Base-by-base conservation (phyloP, 371 early-diverging fungal genomes). In the Syncephalastrum contaminatum region DNA sequence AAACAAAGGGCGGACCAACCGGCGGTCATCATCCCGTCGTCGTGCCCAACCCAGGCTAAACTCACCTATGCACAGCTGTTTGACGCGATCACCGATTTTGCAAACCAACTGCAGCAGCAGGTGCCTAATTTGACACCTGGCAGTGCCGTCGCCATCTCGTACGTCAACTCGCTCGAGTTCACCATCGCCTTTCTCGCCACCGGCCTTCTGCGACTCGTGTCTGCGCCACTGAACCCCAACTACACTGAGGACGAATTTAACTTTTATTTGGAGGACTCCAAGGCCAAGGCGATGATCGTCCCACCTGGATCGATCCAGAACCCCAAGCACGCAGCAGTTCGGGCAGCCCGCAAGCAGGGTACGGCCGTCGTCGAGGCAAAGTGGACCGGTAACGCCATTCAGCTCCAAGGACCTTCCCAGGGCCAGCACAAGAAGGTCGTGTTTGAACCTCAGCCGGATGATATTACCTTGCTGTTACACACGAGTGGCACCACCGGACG, bases 401-500 rank as follows among this genome's bases (percentile, higher is more conserved):
- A 75, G 13, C 54, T 77, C 15, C 53, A 65, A 20, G 63, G 63
- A 13, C 51, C 51, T n/a, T 21, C 25, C n/a, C 15, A 14, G 44
- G 51, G 12, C 44, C 48, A n/a, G 5, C 20, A 42, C 20, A 47
- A 16, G 16, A 48, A 20, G 18, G 30, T 54, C 7, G 51, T 39
- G 2, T 63, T 76, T 25, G 24, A 57, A 44, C 82, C 81, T 18
- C 58, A 70, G 56, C 77, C 82, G 4, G 75, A 78, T 22, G 86
- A 88, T 48, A 75, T 82, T 39, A 88, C 90, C n/a, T 71, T 91
- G 15, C 66, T 90, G 48, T 74, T 91, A 53, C 92, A 94, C 62
- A 93, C 93, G 4, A 89, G 89, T 27, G 91, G 91, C 19, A 89
- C 91, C 2, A 94, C 93, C 2, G 91, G 91, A 16, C 58, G 88